Evolutionary conservation across 768 basidiomycete genomes (phyloP).

Genomic region (Hemileccinum rubropunctum): DNA sequence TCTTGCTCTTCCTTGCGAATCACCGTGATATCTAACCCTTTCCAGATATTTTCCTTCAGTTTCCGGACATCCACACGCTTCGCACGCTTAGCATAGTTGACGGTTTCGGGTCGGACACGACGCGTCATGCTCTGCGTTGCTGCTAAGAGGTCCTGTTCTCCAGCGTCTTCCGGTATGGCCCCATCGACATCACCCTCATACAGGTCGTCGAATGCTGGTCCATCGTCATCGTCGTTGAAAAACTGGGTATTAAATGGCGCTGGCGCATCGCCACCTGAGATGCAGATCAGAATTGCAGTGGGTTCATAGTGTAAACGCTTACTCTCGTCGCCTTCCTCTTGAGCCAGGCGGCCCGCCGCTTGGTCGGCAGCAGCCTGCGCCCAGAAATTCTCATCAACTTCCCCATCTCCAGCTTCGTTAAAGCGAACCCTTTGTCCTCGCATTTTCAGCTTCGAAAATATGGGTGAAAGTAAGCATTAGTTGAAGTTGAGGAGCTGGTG

Average conservation of each 20-base stretch:
- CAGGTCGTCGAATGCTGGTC: conserved; percentile 63
- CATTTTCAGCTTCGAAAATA: conserved; percentile 72
- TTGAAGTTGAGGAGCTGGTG: not conserved
- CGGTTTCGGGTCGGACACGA: conserved; percentile 80
- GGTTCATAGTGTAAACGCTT: conserved; percentile 17
- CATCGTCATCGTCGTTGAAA: conserved; percentile 93
- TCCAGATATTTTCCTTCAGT: conserved; percentile 98
- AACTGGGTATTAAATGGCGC: conserved; percentile 93
- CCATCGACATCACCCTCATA: conserved; percentile 48
- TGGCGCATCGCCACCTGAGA: conserved; percentile 45
- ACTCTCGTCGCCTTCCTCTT: conserved; percentile 66
- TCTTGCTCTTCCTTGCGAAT: conserved; percentile 36
- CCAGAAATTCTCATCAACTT: conserved; percentile 97
- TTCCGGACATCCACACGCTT: conserved; percentile 96
- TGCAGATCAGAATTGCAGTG: conserved; percentile 9
- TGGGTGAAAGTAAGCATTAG: not conserved
- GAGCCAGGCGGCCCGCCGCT: conserved; percentile 53
- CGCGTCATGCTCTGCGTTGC: conserved; percentile 74
- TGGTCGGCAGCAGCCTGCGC: conserved; percentile 89
- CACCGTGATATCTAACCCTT: conserved; percentile 76
- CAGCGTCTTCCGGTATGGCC: conserved; percentile 50
- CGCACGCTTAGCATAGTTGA: conserved; percentile 93
- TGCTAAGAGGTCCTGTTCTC: conserved; percentile 86
- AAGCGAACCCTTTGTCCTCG: conserved; percentile 61
- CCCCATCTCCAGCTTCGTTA: conserved; percentile 70